phyloP scores from a whole-genome alignment of 169 alveolate genomes.

The Eimeria zaria region DNA sequence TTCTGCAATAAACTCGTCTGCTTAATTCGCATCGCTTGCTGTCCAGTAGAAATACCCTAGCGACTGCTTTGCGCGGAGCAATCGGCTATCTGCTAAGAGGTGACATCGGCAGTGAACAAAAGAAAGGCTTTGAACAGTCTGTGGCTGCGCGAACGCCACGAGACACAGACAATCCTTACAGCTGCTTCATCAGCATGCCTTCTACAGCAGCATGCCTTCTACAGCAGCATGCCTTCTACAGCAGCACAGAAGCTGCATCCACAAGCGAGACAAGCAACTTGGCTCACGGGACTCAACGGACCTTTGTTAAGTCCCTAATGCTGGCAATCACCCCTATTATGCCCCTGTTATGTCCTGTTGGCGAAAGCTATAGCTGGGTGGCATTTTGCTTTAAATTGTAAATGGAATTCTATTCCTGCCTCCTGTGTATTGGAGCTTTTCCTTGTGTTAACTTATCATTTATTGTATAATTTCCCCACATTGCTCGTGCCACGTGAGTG shows the following conservation, averaged over 20 bases:
- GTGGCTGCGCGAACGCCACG: not conserved
- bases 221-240: slow-evolving; percentile 9
- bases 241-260: slow-evolving; percentile 14
- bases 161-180: not conserved
- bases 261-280: not conserved
- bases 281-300: not conserved
- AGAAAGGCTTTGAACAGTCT: not conserved
- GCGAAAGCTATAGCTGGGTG: not conserved
- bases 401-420: not conserved
- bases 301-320: not conserved
- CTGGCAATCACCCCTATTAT: not conserved
- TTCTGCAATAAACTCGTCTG: not conserved
- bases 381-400: not conserved
- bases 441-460: not conserved
- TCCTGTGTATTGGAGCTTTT: not conserved
- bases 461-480: not conserved
- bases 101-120: not conserved
- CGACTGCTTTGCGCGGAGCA: slow-evolving; percentile 21
- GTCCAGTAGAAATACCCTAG: not conserved
- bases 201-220: not conserved
- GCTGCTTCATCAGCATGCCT: not conserved
- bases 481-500: not conserved
- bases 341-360: too few species aligned
- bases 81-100: not conserved
- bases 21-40: not conserved